Base-by-base conservation (phyloP, 495 filamentous ascomycete species). In the Melanomma pulvis-pyrius region DNA sequence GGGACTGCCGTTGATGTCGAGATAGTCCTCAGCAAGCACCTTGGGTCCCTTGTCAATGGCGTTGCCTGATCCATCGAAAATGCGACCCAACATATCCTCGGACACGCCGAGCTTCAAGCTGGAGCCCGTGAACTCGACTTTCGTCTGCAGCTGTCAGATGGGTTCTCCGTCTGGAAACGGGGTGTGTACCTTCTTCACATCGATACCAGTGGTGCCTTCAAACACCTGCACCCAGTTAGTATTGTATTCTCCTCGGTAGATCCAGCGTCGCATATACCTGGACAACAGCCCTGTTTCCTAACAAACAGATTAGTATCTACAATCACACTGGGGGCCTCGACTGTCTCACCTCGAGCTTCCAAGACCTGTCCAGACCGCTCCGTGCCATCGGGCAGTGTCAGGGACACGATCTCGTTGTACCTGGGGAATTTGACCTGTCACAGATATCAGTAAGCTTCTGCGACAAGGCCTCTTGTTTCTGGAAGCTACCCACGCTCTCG, bases 11-110 rank as follows among this genome's bases (percentile, higher is more conserved):
- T 99, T 99, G 82, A 98, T 99, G 78, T 99, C 96, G 71, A 99
- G 81, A 75, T 93, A 97, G 68, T 99, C 93, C 78, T 99, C 96
- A 34, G 96, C 93, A 61, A 99, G 80, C 70, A 99, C 96, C 81
- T 97, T 97, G 21, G 96, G 96, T 26, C 96, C 96, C 81, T 98
- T 98, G 80, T 99, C 96, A 74, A 98, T 98, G 52, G 96, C 88
- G 77, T 92, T 87, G 70, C 96, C 96, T 41, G 93, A 97, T 74
- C 96, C 96, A 80, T 99, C 93, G 77, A 99, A 99, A 74, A 97
- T 92, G 80, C 96, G 92, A 68, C 96, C 96, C 79, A 98, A 80
- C 96, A 99, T 99, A 82, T 98, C 96, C 79, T 99, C 96, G 39
- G 94, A 97, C 60, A 99, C 96, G 75, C 94, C 93, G 51, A 99